phyloP scores from a whole-genome alignment of 2,329 filamentous ascomycete species.

The Hypoxylon sp. region DNA sequence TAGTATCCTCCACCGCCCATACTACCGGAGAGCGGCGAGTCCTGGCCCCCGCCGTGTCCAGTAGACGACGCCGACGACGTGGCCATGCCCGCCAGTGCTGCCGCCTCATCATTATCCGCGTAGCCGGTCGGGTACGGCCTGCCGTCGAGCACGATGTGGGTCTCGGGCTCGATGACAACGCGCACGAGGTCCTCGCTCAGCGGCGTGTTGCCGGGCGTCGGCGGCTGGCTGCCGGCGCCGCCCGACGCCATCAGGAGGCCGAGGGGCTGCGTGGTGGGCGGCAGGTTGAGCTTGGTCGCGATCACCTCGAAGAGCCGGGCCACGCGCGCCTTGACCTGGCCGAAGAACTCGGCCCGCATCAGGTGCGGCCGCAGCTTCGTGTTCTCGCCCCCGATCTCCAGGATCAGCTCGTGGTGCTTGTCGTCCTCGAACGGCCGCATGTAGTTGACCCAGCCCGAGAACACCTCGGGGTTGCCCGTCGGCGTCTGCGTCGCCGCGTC shows the following conservation, averaged over 20 bases:
- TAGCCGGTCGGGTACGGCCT: conserved; percentile 52
- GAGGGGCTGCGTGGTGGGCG: conserved; percentile 65
- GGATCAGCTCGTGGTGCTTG: conserved; percentile 73
- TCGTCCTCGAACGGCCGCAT: conserved; percentile 87
- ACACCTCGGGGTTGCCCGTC: conserved; percentile 39
- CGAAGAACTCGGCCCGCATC: conserved; percentile 76
- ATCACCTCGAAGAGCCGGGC: conserved; percentile 80
- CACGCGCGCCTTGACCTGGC: conserved; percentile 73
- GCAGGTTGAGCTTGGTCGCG: conserved; percentile 78
- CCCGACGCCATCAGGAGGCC: conserved; percentile 73
- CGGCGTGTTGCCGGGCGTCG: conserved; percentile 73
- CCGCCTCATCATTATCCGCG: conserved; percentile 40
- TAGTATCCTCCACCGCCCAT: conserved; percentile 36
- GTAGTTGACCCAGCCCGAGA: conserved; percentile 73
- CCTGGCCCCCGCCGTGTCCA: conserved; percentile 44
- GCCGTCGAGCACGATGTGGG: conserved; percentile 67
- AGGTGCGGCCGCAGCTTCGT: conserved; percentile 51
- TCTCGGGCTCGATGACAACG: conserved; percentile 66
- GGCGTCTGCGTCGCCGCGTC: conserved; percentile 52
- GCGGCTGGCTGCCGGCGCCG: conserved; percentile 66
- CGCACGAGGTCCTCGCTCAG: conserved; percentile 75
- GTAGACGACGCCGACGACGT: conserved; percentile 47
- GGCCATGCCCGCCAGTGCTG: no score
- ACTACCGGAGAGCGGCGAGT: conserved; percentile 46
- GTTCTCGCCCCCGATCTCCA: conserved; percentile 78